phyloP scores from a whole-genome alignment of 192 early-diverging fungal species.

The Geranomyces variabilis region DNA sequence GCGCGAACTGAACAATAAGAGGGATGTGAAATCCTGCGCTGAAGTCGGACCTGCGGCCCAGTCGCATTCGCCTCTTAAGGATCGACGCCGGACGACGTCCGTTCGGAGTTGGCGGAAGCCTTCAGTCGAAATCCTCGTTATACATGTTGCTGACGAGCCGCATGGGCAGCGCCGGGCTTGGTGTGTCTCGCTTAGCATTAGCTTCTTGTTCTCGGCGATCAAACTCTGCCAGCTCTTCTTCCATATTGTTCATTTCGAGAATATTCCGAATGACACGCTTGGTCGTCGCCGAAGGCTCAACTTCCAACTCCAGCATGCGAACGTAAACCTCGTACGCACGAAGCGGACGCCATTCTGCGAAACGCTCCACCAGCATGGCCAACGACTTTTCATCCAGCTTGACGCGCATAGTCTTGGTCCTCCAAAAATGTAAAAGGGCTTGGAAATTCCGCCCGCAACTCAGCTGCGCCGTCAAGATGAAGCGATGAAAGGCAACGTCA shows the following conservation, averaged over 20 bases:
- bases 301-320: conserved; percentile 12
- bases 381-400: conserved; percentile 3
- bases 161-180: neutral
- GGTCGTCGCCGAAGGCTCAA: neutral
- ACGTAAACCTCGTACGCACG: conserved; percentile 12
- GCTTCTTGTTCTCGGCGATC: neutral
- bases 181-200: too few relatives aligned
- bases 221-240: neutral
- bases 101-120: too few relatives aligned
- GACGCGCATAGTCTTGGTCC: neutral
- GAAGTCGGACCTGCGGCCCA: too few relatives aligned
- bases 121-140: neutral
- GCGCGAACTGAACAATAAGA: too few relatives aligned
- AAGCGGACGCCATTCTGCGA: neutral
- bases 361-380: conserved; percentile 17
- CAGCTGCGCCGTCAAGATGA: neutral
- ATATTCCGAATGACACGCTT: conserved; percentile 4
- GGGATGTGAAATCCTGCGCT: too few relatives aligned
- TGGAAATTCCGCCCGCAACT: neutral
- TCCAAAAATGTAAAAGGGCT: neutral
- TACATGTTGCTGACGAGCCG: neutral
- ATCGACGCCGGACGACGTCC: too few relatives aligned
- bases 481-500: conserved; percentile 3
- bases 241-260: neutral
- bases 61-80: too few relatives aligned